Evolutionary conservation across 352 stramenopile species (phyloP).

Genomic region (Phytophthora hibernalis): DNA sequence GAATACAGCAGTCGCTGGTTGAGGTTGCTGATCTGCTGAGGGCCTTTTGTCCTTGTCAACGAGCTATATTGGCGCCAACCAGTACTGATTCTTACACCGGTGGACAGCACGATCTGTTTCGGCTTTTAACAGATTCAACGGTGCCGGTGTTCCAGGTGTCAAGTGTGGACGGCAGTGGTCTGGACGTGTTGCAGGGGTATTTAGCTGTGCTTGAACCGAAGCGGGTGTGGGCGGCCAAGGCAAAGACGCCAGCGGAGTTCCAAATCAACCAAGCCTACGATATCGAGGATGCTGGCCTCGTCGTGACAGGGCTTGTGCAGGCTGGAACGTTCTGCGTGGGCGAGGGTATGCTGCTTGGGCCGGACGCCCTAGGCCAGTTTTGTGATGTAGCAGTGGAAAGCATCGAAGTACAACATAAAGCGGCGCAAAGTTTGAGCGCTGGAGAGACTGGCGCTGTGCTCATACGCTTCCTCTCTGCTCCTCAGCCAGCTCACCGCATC

Average conservation of each 20-base stretch:
- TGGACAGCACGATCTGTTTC: constrained; percentile 22
- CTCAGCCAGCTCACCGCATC: constrained; percentile 39
- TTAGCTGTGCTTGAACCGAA: constrained; percentile 65
- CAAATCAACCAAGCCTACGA: constrained; percentile 85
- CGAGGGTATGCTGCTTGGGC: constrained; percentile 74
- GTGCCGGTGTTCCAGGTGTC: constrained; percentile 77
- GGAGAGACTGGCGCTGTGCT: constrained; percentile 78
- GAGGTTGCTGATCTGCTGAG: constrained; percentile 58
- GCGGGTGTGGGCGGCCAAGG: constrained; percentile 63
- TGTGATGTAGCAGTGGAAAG: constrained; percentile 71
- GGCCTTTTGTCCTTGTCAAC: constrained; percentile 37
- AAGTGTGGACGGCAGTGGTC: constrained; percentile 59
- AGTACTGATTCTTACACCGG: constrained; percentile 4
- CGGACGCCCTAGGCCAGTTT: constrained; percentile 64
- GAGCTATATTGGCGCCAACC: constrained; percentile 23
- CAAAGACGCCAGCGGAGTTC: constrained; percentile 67
- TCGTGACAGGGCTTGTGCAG: constrained; percentile 78
- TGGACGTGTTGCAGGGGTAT: constrained; percentile 67
- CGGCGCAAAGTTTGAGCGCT: constrained; percentile 58
- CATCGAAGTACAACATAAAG: constrained; percentile 83
- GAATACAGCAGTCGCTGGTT: constrained; percentile 57
- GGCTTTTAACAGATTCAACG: constrained; percentile 16
- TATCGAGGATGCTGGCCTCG: constrained; percentile 69
- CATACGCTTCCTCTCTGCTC: constrained; percentile 49
- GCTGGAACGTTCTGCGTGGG: constrained; percentile 70